Evolutionary conservation across 2,329 filamentous ascomycete genomes (phyloP).

Genomic region (Sarocladium oryzae): DNA sequence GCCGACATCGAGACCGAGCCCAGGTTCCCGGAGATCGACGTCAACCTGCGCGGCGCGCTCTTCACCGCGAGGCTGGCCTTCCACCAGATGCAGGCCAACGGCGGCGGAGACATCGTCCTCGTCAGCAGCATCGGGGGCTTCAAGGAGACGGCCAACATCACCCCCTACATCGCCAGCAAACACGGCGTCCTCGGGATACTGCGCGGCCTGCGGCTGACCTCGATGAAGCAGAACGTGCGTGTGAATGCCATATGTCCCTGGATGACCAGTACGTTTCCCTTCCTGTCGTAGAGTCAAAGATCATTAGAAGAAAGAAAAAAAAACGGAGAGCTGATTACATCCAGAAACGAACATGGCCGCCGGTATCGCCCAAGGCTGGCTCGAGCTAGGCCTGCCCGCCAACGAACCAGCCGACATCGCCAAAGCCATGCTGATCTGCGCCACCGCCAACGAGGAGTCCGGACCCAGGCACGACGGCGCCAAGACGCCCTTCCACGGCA

Average conservation of each 20-base stretch:
- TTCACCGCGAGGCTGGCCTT: conserved; percentile 1
- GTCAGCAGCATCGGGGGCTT: conserved; percentile 6
- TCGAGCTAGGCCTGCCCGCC: neutral
- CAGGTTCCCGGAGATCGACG: neutral
- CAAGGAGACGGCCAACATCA: conserved; percentile 3
- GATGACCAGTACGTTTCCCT: conserved; percentile 1
- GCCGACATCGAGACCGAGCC: conserved; percentile 3
- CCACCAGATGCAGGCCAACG: conserved; percentile 2
- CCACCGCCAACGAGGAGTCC: neutral
- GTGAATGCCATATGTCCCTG: conserved; percentile 4
- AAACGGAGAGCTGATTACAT: no score
- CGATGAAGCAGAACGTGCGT: conserved; percentile 2
- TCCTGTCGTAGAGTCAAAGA: no score
- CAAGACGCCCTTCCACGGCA: conserved; percentile 2
- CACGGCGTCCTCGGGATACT: conserved; percentile 3
- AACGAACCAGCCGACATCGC: neutral
- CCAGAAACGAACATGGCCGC: conserved; percentile 6
- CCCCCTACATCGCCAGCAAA: conserved; percentile 3
- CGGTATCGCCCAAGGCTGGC: conserved; percentile 3
- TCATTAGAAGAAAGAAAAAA: no score
- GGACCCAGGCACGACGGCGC: neutral
- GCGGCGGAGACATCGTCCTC: conserved; percentile 1
- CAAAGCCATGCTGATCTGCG: conserved; percentile 3
- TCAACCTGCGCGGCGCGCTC: conserved; percentile 1
- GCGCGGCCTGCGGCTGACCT: neutral